Evolutionary conservation across 164 flowering plant species (phyloP), one percentile per base, ranked within the genome.

Genomic region (Annona squamosa): DNA sequence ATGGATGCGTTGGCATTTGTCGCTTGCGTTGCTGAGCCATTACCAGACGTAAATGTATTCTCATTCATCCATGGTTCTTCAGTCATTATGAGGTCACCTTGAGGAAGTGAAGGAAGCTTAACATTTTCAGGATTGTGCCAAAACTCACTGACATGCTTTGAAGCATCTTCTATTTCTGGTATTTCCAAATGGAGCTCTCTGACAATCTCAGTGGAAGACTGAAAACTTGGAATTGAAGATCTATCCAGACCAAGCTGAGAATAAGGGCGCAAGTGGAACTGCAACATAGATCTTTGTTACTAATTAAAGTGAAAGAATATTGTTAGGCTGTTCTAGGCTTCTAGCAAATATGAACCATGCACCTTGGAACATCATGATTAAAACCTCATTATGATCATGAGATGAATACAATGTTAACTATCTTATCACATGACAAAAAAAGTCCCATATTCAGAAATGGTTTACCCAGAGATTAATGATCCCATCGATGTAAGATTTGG

Each of bases 241-340:
- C 79, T 85, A 78, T 93, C 98, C 74, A 93, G 73, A 56, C 99
- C 99, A 77, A 93, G 90, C 65, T 84, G 86, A 46, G 95, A 75
- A 66, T 82, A 85, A 67, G 99, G 99, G 47, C 97, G 98, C 83
- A 96, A 82, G 69, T 89, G 86, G 81, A 91, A 96, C 99, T 96
- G 91, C 48, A 71, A 72, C 62, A 41, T 4, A 52, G 13, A 52
- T 9, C 13, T 52, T 9, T 7, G 9, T 52, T 5, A 16, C 13
- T 52, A 52, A 52, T 52, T 52, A 52, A 16, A 52, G 59, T 10
- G 59, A 52, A 52, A 52, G 59, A 52, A 26, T 26, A 26, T 26
- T 26, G 1, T 26, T 26, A 26, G 1, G 37, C 37, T 26, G 37
- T 26, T 26, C 37, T 26, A 26, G 37, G 37, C 37, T 26, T 26